Evolutionary conservation across 192 early-diverging fungal species (phyloP).

Genomic region (Thamnidium elegans): DNA sequence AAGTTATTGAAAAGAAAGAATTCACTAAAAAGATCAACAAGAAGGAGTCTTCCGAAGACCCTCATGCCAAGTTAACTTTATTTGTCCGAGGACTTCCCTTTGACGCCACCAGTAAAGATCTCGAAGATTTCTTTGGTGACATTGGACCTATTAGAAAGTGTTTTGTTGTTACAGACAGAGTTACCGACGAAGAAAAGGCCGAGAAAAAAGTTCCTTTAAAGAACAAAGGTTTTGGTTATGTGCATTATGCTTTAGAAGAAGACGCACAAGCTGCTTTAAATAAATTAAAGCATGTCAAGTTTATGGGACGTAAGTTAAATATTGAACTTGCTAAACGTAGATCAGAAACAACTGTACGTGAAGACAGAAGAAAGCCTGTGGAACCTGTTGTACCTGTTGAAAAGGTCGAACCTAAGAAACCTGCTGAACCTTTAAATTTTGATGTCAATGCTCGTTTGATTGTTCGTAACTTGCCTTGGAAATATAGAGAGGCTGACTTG

Average conservation of each 20-base stretch:
- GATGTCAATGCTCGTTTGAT: constrained; percentile 63
- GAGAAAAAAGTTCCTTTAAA: constrained; percentile 25
- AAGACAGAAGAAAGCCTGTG: not conserved
- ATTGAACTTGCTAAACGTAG: constrained; percentile 77
- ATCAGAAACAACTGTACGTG: constrained; percentile 9
- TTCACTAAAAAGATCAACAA: not conserved
- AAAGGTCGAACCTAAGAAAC: not conserved
- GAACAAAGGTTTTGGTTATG: constrained; percentile 92
- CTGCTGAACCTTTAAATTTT: not conserved
- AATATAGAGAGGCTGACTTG: constrained; percentile 63
- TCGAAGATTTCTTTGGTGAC: constrained; percentile 87
- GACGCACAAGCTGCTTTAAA: constrained; percentile 78
- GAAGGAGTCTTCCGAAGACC: constrained; percentile 4
- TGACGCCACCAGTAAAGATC: constrained; percentile 73
- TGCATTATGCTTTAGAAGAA: constrained; percentile 77
- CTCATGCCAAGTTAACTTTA: constrained; percentile 59
- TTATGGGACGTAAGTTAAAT: constrained; percentile 67
- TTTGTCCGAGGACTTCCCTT: constrained; percentile 89
- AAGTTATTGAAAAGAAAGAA: not conserved
- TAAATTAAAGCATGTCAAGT: constrained; percentile 72
- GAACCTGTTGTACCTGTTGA: not conserved
- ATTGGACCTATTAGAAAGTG: constrained; percentile 86
- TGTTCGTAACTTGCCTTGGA: constrained; percentile 85
- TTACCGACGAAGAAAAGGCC: constrained; percentile 37
- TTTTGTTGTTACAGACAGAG: constrained; percentile 77